Conservation (phyloP, 2,329 filamentous ascomycete species). For the Dothideomycetes sp. region DNA sequence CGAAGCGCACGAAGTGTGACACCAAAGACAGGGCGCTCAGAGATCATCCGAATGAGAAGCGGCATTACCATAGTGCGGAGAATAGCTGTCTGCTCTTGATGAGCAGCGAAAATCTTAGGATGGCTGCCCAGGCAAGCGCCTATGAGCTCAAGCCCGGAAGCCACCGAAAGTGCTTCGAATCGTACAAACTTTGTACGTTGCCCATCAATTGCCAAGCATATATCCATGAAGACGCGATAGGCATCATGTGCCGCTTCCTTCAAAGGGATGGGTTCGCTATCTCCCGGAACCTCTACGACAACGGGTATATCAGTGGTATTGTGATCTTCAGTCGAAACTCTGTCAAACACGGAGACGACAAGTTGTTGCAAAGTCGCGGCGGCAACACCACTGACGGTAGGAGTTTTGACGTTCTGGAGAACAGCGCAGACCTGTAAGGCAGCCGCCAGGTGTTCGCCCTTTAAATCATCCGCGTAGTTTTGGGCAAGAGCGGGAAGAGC, state of each 20-base stretch:
- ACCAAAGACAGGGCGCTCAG: constrained; percentile 69
- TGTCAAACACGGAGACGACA: constrained; percentile 86
- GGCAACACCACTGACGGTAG: constrained; percentile 89
- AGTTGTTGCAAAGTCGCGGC: constrained; percentile 94
- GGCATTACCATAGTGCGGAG: constrained; percentile 73
- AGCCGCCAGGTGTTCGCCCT: constrained; percentile 70
- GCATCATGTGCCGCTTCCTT: constrained; percentile 75
- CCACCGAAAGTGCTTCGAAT: constrained; percentile 67
- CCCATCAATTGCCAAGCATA: constrained; percentile 79
- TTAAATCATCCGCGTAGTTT: constrained; percentile 75
- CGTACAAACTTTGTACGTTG: constrained; percentile 74
- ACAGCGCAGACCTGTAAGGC: constrained; percentile 86
- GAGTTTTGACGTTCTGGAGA: constrained; percentile 82
- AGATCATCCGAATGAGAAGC: constrained; percentile 66
- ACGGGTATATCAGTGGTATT: constrained; percentile 42
- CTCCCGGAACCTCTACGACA: constrained; percentile 58
- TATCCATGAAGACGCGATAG: constrained; percentile 77
- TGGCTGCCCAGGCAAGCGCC: constrained; percentile 85
- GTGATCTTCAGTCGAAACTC: constrained; percentile 76
- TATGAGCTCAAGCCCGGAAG: constrained; percentile 83
- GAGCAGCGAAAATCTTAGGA: constrained; percentile 64
- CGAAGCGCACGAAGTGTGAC: constrained; percentile 73
- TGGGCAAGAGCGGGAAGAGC: constrained; percentile 81
- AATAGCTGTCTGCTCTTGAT: constrained; percentile 72
- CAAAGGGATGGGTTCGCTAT: constrained; percentile 56